Evolutionary conservation across 305 asterid species (phyloP).

Genomic region (Lippia alba): DNA sequence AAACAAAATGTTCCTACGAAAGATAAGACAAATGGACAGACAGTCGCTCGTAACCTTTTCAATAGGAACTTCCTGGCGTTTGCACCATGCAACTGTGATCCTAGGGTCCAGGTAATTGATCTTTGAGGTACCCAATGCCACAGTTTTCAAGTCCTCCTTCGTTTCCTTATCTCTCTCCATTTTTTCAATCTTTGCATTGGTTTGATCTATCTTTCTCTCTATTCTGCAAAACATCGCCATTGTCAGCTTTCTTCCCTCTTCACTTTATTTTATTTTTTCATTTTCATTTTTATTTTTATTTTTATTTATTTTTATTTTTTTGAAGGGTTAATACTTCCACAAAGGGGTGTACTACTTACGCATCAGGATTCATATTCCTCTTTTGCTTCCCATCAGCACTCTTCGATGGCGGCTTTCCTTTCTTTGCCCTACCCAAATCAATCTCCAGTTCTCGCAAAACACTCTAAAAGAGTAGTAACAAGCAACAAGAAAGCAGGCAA

Average conservation of each 20-base stretch:
- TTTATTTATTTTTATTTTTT: no score
- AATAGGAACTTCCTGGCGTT: slow-evolving; percentile 94
- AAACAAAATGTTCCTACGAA: neutral
- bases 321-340: no score
- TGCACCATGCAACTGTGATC: slow-evolving; percentile 99
- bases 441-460: slow-evolving; percentile 68
- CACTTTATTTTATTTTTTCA: no score
- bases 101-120: slow-evolving; percentile 97
- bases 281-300: no score
- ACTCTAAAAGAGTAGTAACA: slow-evolving; percentile 47
- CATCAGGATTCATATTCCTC: slow-evolving; percentile 84
- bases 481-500: slow-evolving; percentile 14
- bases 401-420: slow-evolving; percentile 86
- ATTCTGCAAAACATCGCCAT: slow-evolving; percentile 54
- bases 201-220: slow-evolving; percentile 84
- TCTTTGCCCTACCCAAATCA: slow-evolving; percentile 82
- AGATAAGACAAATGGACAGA: neutral
- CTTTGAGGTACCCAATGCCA: slow-evolving; percentile 96
- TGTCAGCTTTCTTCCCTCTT: slow-evolving; percentile 28
- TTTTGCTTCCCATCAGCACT: slow-evolving; percentile 80
- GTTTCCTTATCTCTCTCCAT: slow-evolving; percentile 81
- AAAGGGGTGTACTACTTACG: slow-evolving; percentile 50
- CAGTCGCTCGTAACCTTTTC: slow-evolving; percentile 66
- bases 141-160: slow-evolving; percentile 87
- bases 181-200: slow-evolving; percentile 70